Percentiles rank a stretch among this genome's conserved stretches.
These are phyloP conservation scores for Acer negundo DNA, from an alignment of 345 rosid genomes.

Conservation along the genomic window DNA sequence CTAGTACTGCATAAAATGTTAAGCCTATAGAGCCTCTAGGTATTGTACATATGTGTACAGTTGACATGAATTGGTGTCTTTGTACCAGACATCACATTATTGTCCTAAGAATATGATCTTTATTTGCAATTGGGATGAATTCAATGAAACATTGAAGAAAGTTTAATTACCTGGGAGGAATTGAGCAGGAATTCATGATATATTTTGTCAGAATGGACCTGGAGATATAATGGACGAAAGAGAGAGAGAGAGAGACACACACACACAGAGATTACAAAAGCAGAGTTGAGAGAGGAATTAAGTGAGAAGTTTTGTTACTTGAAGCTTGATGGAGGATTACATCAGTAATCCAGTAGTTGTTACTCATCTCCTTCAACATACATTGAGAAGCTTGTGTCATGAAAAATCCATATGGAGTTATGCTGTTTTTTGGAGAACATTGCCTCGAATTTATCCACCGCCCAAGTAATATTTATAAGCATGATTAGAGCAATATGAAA, in stretches of 20 bases:
- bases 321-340: neutral
- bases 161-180: conserved; percentile 1
- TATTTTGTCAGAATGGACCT: neutral
- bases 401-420: conserved; percentile 14
- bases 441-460: conserved; percentile 12
- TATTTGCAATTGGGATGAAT: neutral
- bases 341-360: neutral
- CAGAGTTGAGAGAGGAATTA: neutral
- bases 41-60: neutral
- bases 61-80: neutral
- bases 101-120: neutral
- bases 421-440: conserved; percentile 18
- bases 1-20: neutral
- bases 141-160: neutral
- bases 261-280: neutral
- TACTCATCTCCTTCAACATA: conserved; percentile 15
- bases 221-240: neutral
- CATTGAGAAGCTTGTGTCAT: conserved; percentile 18
- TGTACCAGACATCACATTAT: neutral
- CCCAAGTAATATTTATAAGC: neutral
- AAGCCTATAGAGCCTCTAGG: neutral
- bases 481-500: neutral
- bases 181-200: neutral
- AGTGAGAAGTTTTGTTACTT: neutral
- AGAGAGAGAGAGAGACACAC: neutral